These are phyloP conservation scores for Xylaria sp. DNA, from an alignment of 2,329 filamentous ascomycete genomes.

Conservation along the genomic window DNA sequence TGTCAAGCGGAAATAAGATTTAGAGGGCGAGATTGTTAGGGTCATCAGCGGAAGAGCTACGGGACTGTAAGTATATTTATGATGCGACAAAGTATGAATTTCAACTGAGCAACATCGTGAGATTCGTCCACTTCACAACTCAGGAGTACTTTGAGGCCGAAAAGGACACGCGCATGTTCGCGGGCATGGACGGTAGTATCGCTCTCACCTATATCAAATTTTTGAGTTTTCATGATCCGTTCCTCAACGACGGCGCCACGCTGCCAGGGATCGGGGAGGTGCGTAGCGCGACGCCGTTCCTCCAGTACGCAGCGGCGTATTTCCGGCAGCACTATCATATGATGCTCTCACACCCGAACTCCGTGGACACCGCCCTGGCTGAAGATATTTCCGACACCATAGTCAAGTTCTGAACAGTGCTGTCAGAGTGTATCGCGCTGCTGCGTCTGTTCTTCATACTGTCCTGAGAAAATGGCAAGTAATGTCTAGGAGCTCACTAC, in stretches of 20 bases:
- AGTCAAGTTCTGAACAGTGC: conserved; percentile 9
- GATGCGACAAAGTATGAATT: not conserved
- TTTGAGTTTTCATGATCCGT: conserved; percentile 15
- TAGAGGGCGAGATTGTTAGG: conserved; percentile 20
- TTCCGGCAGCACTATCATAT: conserved; percentile 28
- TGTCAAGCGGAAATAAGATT: conserved; percentile 18
- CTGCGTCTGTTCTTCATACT: conserved; percentile 22
- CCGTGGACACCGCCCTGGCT: not conserved
- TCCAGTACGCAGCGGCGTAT: conserved; percentile 22
- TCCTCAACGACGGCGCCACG: conserved; percentile 23
- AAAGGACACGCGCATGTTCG: conserved; percentile 22
- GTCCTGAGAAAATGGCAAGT: conserved; percentile 20
- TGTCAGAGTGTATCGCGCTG: conserved; percentile 18
- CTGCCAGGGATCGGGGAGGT: conserved; percentile 20
- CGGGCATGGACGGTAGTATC: conserved; percentile 10
- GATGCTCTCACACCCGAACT: conserved; percentile 17
- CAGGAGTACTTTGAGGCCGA: conserved; percentile 53
- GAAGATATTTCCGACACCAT: conserved; percentile 14
- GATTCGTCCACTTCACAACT: conserved; percentile 56
- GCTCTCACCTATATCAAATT: conserved; percentile 1
- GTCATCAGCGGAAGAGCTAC: conserved; percentile 21
- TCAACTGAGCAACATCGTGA: conserved; percentile 51
- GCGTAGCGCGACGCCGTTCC: conserved; percentile 18
- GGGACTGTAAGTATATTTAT: conserved; percentile 24
- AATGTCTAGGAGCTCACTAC: conserved; percentile 13